Base-by-base conservation (phyloP, 2,329 filamentous ascomycete genomes). In the Daldinia sp. region DNA sequence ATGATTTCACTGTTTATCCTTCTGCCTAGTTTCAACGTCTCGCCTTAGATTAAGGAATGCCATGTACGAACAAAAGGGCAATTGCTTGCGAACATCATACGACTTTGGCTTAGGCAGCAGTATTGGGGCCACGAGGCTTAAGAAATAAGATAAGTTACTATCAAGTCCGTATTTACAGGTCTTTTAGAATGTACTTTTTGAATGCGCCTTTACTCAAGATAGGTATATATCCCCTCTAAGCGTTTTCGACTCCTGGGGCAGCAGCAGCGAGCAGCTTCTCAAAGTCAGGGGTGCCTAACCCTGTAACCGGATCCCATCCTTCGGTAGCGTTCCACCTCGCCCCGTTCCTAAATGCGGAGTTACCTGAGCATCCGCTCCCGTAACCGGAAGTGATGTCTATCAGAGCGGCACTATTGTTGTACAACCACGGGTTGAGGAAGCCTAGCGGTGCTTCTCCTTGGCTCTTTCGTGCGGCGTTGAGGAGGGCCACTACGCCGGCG, bases 391-490 rank as follows among this genome's bases (percentile, higher is more conserved):
- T 72, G 49, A 76, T 71, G 34, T 77, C 75, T 1, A 64, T 72
- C 19, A 77, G 61, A 10, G 74, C 73, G 2, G 64, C 69, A 32
- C 71, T 68, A 57, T 75, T 73, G 58, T 71, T 66, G 64, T 77
- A 77, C 10, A 77, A 63, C 69, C 73, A 73, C 27, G 72, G 72
- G 66, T 73, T 73, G 13, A 73, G 55, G 66, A 73, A 73, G 4
- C 72, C 72, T 50, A 81, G 64, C 0, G 77, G 73, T 9, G 76
- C 57, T 58, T 72, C 64, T 3, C 75, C 74, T 41, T 71, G 71
- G 10, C 74, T 73, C 51, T 76, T 70, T 11, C 78, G 72, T 27
- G 79, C 78, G 13, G 79, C 79, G 41, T 81, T 81, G 35, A 81
- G 76, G 0, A 79, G 72, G 4, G 77, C 78, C 3, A 81, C 70